Base-by-base conservation (phyloP, 352 stramenopile genomes). In the Phytophthora sp. region DNA sequence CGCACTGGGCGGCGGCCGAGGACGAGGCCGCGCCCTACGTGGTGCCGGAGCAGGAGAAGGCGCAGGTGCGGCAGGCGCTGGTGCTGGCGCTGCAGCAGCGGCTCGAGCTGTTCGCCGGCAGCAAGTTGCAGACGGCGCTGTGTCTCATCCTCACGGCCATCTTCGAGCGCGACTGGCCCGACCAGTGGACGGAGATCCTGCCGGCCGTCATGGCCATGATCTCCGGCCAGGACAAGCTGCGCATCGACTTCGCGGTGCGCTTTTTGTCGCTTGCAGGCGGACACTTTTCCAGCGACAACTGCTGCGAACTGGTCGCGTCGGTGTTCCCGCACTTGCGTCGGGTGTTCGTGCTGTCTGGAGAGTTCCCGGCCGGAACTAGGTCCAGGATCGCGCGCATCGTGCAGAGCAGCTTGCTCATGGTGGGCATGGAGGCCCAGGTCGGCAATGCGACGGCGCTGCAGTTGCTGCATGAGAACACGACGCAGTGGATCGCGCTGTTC, bases 351-450 rank as follows among this genome's bases (percentile, higher is more conserved):
- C 68, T 74, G 11, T 50, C 62, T 0, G 57, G 61, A 10, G 69
- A 88, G 32, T 91, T 91, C 51, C 64, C 81, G 0, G 59, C 62
- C 1, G 70, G 79, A 12, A 79, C 87, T 7, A 73, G 81, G 34
- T 83, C 74, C 4, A 75, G 83, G 10, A 79, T 92, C 31, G 76
- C 82, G 50, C 78, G 81, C 15, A 91, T 94, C 37, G 83, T 94
- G 37, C 79, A 94, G 63, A 91, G 68, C 66, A 88, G 74, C 54
- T 54, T 94, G 17, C 62, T 90, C 5, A 92, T 92, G 82, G 78
- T 92, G 38, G 84, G 84, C n/a, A 92, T 94, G 72, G 82, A 92
- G 45, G 83, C 86, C 5, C 82, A 92, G 44, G 73, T 91, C n/a
- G 86, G 86, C 30, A 91, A 91, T 46, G 50, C 51, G 4, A 63